Percentiles rank a stretch among this genome's conserved stretches.
Conservation (phyloP, 2,329 filamentous ascomycete genomes). For the Allantophomopsis cytisporea region DNA sequence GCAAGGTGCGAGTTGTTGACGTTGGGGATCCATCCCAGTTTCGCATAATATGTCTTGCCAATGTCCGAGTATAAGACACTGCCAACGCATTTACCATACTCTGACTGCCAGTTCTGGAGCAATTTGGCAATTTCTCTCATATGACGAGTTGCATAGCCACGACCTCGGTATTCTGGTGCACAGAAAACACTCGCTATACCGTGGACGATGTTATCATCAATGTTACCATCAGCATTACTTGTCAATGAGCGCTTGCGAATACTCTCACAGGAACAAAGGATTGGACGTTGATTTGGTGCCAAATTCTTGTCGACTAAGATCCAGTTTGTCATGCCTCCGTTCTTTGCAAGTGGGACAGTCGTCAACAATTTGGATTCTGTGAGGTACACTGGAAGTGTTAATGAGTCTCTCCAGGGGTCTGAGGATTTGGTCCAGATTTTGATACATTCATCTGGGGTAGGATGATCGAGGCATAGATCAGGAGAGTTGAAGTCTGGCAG, state of each 20-base stretch:
- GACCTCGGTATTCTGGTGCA: slow-evolving; percentile 46
- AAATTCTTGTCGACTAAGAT: slow-evolving; percentile 34
- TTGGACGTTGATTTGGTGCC: slow-evolving; percentile 26
- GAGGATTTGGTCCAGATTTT: slow-evolving; percentile 39
- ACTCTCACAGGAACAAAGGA: slow-evolving; percentile 52
- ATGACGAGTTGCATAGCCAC: slow-evolving; percentile 66
- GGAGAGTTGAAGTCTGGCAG: slow-evolving; percentile 5
- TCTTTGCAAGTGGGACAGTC: slow-evolving; percentile 37
- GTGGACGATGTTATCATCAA: slow-evolving; percentile 46
- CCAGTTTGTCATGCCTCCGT: slow-evolving; percentile 27
- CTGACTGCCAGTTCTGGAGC: too few relatives aligned
- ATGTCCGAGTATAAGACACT: too few relatives aligned
- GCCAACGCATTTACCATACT: too few relatives aligned
- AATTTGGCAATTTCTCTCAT: slow-evolving; percentile 26
- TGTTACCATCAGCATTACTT: slow-evolving; percentile 18
- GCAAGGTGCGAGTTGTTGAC: too few relatives aligned
- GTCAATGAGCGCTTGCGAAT: slow-evolving; percentile 42
- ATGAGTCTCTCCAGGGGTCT: slow-evolving; percentile 39
- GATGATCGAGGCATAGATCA: slow-evolving; percentile 32
- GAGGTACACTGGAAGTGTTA: slow-evolving; percentile 39
- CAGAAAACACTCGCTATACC: slow-evolving; percentile 70
- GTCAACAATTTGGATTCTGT: slow-evolving; percentile 36
- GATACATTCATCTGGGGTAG: slow-evolving; percentile 37
- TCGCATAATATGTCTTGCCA: too few relatives aligned
- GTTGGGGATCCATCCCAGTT: too few relatives aligned